Conservation (phyloP, 371 early-diverging fungal species). For the Smittium culicis region DNA sequence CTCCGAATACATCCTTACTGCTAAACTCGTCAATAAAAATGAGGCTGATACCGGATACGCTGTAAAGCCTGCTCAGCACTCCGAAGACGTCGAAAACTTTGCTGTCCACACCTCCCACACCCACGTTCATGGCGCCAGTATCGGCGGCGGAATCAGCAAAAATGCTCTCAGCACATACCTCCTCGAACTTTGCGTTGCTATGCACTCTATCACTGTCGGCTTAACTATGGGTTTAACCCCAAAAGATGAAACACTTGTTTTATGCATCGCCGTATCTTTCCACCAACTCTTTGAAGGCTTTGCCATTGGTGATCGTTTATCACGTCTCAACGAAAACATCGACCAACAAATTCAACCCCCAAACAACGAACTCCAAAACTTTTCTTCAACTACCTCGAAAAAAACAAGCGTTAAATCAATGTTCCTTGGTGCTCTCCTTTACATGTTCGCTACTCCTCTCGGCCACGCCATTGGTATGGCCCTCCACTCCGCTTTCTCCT, state of each 20-base stretch:
- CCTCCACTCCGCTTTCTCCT: constrained; percentile 41
- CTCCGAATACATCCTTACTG: constrained; percentile 26
- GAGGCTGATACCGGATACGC: constrained; percentile 9
- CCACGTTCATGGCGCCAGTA: constrained; percentile 33
- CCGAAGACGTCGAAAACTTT: not conserved
- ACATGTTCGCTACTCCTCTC: constrained; percentile 53
- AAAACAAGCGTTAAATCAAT: not conserved
- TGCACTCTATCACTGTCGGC: constrained; percentile 80
- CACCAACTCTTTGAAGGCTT: constrained; percentile 67
- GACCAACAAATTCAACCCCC: not conserved
- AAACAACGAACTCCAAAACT: not conserved
- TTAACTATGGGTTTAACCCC: constrained; percentile 56
- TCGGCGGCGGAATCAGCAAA: too few species aligned
- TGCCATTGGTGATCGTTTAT: constrained; percentile 44
- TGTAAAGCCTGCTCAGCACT: constrained; percentile 7
- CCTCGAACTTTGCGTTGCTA: constrained; percentile 68
- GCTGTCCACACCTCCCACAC: constrained; percentile 30
- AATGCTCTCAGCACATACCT: constrained; percentile 28
- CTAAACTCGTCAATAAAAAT: constrained; percentile 17
- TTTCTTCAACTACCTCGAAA: too few species aligned
- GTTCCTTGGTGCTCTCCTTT: constrained; percentile 21
- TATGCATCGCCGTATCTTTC: constrained; percentile 67
- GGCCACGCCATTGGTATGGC: constrained; percentile 65
- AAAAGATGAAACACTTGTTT: constrained; percentile 45
- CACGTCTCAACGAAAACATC: constrained; percentile 1